These are phyloP conservation scores for Hamiltosporidium tvaerminnensis DNA, from an alignment of 371 early-diverging fungal genomes.

Conservation along the genomic window DNA sequence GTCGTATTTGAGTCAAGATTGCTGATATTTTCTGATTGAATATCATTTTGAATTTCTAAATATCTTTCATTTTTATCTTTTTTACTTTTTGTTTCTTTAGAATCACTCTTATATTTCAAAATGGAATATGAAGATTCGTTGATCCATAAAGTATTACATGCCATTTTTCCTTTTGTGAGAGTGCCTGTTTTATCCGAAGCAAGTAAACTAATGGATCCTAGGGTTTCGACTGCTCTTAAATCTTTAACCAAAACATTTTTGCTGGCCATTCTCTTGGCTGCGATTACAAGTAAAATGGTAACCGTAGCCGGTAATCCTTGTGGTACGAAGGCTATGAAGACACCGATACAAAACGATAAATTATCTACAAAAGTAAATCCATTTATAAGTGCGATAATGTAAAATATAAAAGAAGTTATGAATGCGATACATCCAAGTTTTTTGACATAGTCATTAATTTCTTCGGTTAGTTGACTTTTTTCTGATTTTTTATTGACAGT, in stretches of 20 bases:
- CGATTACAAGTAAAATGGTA: slow-evolving; percentile 65
- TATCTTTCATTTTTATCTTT: no score
- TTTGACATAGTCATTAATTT: slow-evolving; percentile 66
- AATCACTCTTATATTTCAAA: no score
- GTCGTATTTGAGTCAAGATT: no score
- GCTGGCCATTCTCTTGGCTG: slow-evolving; percentile 73
- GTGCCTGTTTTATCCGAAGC: slow-evolving; percentile 88
- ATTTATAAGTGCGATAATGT: slow-evolving; percentile 58
- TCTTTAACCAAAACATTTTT: slow-evolving; percentile 76
- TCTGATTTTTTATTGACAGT: slow-evolving; percentile 61
- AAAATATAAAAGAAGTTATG: slow-evolving; percentile 62
- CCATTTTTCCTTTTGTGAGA: slow-evolving; percentile 78
- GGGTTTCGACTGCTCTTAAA: slow-evolving; percentile 74
- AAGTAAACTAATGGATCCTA: slow-evolving; percentile 74
- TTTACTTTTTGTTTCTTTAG: no score
- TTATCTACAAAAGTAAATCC: slow-evolving; percentile 55
- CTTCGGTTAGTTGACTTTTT: slow-evolving; percentile 59
- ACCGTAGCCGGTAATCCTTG: slow-evolving; percentile 75
- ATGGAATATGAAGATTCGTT: slow-evolving; percentile 25
- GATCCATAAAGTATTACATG: slow-evolving; percentile 69
- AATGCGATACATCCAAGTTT: slow-evolving; percentile 66
- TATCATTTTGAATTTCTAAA: no score
- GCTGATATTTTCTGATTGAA: no score
- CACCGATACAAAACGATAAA: slow-evolving; percentile 61
- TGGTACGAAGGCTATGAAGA: slow-evolving; percentile 77